phyloP scores from a whole-genome alignment of 129 eudicot species.

The Arctium lappa region DNA sequence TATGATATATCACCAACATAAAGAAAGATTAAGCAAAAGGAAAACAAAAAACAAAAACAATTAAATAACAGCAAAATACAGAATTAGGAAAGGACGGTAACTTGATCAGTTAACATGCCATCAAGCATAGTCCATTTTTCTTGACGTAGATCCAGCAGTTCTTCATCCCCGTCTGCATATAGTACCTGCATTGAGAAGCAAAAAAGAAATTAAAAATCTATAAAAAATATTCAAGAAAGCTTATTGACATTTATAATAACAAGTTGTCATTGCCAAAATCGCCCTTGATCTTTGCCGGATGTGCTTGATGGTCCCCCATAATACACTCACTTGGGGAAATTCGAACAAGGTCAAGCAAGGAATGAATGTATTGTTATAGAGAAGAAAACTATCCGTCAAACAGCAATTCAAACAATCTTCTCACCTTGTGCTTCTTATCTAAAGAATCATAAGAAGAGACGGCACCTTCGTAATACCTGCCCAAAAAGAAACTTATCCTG shows the following conservation, averaged over 20 bases:
- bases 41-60: background rate
- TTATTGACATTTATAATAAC: background rate
- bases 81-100: slow-evolving; percentile 19
- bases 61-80: background rate
- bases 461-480: slow-evolving; percentile 60
- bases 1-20: slow-evolving; percentile 10
- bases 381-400: background rate
- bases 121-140: slow-evolving; percentile 52
- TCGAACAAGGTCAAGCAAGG: background rate
- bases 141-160: slow-evolving; percentile 40
- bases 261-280: background rate
- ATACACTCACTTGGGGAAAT: background rate
- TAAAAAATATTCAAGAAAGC: slow-evolving; percentile 9
- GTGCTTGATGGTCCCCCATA: background rate
- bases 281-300: background rate
- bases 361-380: background rate
- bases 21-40: background rate
- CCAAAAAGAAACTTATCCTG: background rate
- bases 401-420: background rate
- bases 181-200: slow-evolving; percentile 44
- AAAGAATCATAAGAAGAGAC: slow-evolving; percentile 44
- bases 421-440: slow-evolving; percentile 55
- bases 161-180: slow-evolving; percentile 76
- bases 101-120: slow-evolving; percentile 26
- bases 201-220: background rate